Conservation (phyloP, 768 basidiomycete species). For the Lenzites betulinus region DNA sequence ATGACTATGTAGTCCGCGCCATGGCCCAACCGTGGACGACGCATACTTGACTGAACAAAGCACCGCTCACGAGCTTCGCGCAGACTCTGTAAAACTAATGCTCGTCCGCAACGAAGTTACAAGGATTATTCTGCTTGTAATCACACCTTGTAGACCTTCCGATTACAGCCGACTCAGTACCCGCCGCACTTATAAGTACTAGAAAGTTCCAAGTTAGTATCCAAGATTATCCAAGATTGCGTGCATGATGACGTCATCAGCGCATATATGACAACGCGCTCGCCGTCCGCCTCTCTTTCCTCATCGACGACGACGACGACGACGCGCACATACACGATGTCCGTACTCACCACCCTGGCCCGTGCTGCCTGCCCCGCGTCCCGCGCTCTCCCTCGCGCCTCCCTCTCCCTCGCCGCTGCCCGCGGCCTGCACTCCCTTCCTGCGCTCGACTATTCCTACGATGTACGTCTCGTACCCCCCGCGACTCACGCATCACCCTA, state of each 20-base stretch:
- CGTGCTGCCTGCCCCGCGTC: slow-evolving; percentile 28
- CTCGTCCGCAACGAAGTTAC: too few species aligned
- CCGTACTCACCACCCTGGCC: slow-evolving; percentile 21
- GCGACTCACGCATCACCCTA: background rate
- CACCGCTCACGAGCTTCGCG: too few species aligned
- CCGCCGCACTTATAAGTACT: too few species aligned
- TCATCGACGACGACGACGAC: slow-evolving; percentile 4
- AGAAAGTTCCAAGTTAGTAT: too few species aligned
- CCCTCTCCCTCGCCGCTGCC: slow-evolving; percentile 37
- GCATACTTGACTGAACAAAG: too few species aligned
- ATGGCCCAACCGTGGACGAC: too few species aligned
- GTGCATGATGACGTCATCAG: slow-evolving; percentile 4
- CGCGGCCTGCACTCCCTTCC: slow-evolving; percentile 74
- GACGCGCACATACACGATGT: slow-evolving; percentile 16
- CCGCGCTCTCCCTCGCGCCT: slow-evolving; percentile 45
- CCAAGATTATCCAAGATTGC: too few species aligned
- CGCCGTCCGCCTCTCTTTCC: background rate
- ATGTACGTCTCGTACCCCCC: slow-evolving; percentile 47
- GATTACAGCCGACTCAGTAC: too few species aligned
- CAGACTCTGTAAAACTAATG: too few species aligned
- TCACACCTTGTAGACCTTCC: too few species aligned
- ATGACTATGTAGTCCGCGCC: too few species aligned
- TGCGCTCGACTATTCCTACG: slow-evolving; percentile 75
- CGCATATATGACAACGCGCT: background rate
- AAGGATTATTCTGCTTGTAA: too few species aligned